Evolutionary conservation across 106 monocot species (phyloP).

Genomic region (Dioscorea zingiberensis): DNA sequence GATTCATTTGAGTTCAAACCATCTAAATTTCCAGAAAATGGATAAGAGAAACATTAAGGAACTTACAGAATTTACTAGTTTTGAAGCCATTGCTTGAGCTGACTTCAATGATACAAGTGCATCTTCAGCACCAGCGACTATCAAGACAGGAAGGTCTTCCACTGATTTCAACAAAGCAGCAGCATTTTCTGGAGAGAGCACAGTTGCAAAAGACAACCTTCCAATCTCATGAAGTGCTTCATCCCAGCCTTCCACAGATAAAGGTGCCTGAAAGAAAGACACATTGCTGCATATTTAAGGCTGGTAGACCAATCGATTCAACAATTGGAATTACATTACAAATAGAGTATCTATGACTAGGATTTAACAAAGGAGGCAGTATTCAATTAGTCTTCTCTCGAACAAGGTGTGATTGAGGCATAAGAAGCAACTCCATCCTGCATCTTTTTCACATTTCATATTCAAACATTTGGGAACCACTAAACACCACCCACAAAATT

Average conservation of each 20-base stretch:
- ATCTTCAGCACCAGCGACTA: conserved; percentile 80
- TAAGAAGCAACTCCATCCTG: too few relatives aligned
- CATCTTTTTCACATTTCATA: too few relatives aligned
- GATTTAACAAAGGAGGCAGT: too few relatives aligned
- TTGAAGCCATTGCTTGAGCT: conserved; percentile 72
- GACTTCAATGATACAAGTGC: conserved; percentile 71
- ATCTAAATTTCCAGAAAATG: too few relatives aligned
- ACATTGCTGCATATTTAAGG: not conserved
- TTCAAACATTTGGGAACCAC: too few relatives aligned
- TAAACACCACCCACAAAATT: too few relatives aligned
- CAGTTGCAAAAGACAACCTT: conserved; percentile 61
- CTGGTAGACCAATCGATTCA: too few relatives aligned
- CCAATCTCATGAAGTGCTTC: conserved; percentile 96
- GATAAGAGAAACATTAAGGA: not conserved
- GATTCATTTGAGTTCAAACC: too few relatives aligned
- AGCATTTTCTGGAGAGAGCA: conserved; percentile 67
- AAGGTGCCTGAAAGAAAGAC: conserved; percentile 47
- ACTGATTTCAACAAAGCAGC: conserved; percentile 55
- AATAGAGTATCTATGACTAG: too few relatives aligned
- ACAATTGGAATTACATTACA: too few relatives aligned
- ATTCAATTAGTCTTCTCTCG: too few relatives aligned
- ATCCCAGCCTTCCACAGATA: conserved; percentile 91
- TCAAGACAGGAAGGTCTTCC: conserved; percentile 62
- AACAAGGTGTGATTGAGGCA: too few relatives aligned
- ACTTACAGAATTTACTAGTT: conserved; percentile 87